Evolutionary conservation across 441 rosid species (phyloP).

Genomic region (Gossypium schwendimanii): DNA sequence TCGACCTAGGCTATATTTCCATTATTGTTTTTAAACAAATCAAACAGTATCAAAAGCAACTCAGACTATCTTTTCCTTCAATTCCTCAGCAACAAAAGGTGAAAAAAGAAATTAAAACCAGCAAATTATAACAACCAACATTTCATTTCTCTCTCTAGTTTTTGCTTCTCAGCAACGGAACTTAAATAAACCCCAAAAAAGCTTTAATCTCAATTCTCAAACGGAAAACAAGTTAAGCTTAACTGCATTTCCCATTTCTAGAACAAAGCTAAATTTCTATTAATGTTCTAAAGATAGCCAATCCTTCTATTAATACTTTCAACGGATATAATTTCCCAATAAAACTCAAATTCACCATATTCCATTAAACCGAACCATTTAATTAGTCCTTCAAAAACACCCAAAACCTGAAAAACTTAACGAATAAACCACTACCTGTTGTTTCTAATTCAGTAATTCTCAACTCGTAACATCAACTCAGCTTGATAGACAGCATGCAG

Average conservation of each 20-base stretch:
- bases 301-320: not conserved
- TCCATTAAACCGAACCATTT: not conserved
- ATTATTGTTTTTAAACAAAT: not conserved
- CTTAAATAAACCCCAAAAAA: not conserved
- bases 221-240: not conserved
- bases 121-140: no score
- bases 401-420: not conserved
- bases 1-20: no score
- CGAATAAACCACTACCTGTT: not conserved
- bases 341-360: not conserved
- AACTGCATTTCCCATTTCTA: not conserved
- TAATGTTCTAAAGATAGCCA: not conserved
- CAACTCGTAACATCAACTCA: not conserved
- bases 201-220: not conserved
- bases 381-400: not conserved
- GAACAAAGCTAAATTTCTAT: not conserved
- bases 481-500: not conserved
- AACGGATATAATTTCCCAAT: not conserved
- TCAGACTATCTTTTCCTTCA: no score
- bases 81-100: no score
- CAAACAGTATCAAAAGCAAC: not conserved
- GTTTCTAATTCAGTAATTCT: not conserved
- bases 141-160: not conserved
- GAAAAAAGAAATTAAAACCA: no score
- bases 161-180: not conserved